Base-by-base conservation (phyloP, 2,329 filamentous ascomycete species). In the Penicillium sp. region DNA sequence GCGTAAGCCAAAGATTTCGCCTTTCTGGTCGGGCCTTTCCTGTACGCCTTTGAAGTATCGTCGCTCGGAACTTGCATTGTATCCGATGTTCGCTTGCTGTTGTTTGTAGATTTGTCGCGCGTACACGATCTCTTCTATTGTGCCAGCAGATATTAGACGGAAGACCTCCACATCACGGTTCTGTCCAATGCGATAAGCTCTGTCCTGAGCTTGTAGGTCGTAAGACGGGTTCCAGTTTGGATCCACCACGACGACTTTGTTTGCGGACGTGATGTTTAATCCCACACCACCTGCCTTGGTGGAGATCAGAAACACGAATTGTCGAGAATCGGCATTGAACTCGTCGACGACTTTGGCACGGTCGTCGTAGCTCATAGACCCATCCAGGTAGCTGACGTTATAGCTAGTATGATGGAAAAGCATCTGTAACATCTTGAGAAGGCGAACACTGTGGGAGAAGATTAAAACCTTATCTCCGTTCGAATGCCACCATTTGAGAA, bases 71-170 rank as follows among this genome's bases (percentile, higher is more conserved):
- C 90, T 95, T 0, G 94, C 94, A 32, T 88, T 95, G 73, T 99
- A 97, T 1, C 90, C 94, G 54, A 99, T 97, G 67, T 97, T 97
- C 24, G 94, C 93, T 75, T 97, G 94, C 67, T 99, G 94, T 69
- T 99, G 94, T 72, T 99, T 99, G 81, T 99, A 99, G 38, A 99
- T 94, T 67, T 99, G 94, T 6, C 94, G 84, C 0, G 93, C 94
- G 66, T 99, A 99, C 7, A 97, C 91, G 50, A 97, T 94, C 72
- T 99, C 94, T 69, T 99, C 94, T 14, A 99, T 91, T 0, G 94
- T 97, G 0, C 94, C 94, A 1, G 90, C 86, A 2, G 89, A 93
- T 16, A 99, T 86, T 1, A 99, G 83, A 4, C 94, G 87, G 70
- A 96, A 97, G 1, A 97, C 93, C 69, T 99, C 94, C 0, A 99